These are phyloP conservation scores for Magnaporthiopsis rhizophila DNA, from an alignment of 2,329 filamentous ascomycete genomes.

Conservation along the genomic window DNA sequence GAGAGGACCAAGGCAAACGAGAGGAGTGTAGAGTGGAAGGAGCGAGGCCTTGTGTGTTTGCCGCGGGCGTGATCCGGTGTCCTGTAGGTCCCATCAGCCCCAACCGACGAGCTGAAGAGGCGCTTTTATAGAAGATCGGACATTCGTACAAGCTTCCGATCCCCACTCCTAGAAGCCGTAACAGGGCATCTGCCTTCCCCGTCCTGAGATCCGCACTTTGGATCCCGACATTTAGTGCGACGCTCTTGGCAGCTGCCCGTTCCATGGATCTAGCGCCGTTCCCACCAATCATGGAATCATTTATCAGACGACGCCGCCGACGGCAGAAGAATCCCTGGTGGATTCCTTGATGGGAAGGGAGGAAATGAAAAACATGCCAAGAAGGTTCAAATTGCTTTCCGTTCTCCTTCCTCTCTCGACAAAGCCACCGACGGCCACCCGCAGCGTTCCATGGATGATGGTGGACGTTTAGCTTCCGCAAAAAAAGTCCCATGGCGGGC, in stretches of 20 bases:
- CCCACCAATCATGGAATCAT: conserved; percentile 3
- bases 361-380: not conserved
- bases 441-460: not conserved
- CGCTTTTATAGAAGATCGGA: conserved; percentile 1
- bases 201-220: not conserved
- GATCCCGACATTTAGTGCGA: not conserved
- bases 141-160: not conserved
- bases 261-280: not conserved
- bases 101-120: not conserved
- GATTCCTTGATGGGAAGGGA: conserved; percentile 2
- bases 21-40: not conserved
- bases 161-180: not conserved
- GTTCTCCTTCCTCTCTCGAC: not conserved
- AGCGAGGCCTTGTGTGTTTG: not conserved
- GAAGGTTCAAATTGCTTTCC: not conserved
- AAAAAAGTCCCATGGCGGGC: not conserved
- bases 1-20: no score
- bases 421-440: not conserved
- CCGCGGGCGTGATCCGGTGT: not conserved
- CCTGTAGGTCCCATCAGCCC: not conserved
- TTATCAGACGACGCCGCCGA: not conserved
- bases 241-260: not conserved
- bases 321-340: not conserved
- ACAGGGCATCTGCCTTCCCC: no score
- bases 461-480: not conserved